phyloP scores from a whole-genome alignment of 768 basidiomycete genomes.

The Plicaturopsis crispa region DNA sequence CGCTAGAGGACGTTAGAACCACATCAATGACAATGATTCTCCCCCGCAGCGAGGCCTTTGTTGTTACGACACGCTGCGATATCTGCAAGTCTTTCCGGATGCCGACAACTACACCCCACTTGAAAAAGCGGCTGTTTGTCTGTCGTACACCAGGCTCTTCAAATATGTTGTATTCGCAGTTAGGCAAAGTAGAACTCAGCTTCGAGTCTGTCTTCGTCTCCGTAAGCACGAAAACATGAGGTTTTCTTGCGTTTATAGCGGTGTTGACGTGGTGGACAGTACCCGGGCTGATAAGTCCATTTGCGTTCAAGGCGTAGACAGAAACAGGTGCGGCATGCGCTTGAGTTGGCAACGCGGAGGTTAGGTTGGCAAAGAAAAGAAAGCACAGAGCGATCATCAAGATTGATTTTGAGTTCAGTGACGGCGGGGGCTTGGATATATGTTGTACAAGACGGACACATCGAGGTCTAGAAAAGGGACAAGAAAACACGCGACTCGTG shows the following conservation, averaged over 20 bases:
- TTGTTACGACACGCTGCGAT: background rate
- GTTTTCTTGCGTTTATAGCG: no score
- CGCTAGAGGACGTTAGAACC: constrained; percentile 7
- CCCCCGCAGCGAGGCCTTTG: constrained; percentile 11
- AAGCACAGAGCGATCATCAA: no score
- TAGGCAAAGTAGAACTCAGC: no score
- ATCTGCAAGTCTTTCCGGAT: constrained; percentile 7
- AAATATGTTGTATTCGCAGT: background rate
- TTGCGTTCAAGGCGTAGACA: constrained; percentile 70
- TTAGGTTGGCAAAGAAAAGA: constrained; percentile 74
- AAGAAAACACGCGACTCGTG: no score
- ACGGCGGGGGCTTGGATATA: no score
- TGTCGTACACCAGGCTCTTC: no score
- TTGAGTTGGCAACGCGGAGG: constrained; percentile 54
- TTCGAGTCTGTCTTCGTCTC: constrained; percentile 49
- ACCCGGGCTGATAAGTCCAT: constrained; percentile 65
- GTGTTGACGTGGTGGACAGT: constrained; percentile 56
- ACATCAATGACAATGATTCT: constrained; percentile 14
- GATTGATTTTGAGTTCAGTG: no score
- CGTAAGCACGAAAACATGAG: constrained; percentile 26
- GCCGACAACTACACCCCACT: constrained; percentile 11
- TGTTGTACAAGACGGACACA: no score
- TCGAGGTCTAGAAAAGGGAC: no score
- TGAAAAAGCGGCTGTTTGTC: background rate
- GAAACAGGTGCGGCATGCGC: constrained; percentile 61